Conservation (phyloP, 306 rosid species). For the Fragaria ananassa region DNA sequence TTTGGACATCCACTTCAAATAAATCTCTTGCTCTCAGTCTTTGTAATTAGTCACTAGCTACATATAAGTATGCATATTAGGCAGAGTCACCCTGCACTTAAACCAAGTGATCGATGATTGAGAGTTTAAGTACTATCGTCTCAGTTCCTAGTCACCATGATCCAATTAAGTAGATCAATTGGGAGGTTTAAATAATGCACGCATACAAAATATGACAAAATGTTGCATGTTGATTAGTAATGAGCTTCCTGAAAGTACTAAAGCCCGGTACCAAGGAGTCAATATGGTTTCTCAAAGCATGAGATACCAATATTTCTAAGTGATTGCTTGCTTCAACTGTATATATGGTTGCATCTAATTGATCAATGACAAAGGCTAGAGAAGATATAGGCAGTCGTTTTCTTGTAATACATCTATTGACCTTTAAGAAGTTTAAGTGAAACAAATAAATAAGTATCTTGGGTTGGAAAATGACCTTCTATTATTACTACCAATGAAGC, state of each 20-base stretch:
- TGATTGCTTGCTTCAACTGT: conserved; percentile 6
- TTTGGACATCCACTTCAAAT: conserved; percentile 27
- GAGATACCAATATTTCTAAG: conserved; percentile 20
- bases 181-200: conserved; percentile 23
- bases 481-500: conserved; percentile 14
- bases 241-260: conserved; percentile 18
- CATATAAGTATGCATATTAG: not conserved
- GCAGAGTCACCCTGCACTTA: conserved; percentile 22
- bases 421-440: not conserved
- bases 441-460: not conserved
- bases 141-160: conserved; percentile 43
- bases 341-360: conserved; percentile 32
- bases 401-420: not conserved
- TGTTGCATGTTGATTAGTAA: conserved; percentile 9
- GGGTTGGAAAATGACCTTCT: conserved; percentile 22
- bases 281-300: conserved; percentile 18
- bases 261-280: conserved; percentile 29
- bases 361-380: conserved; percentile 12
- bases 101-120: conserved; percentile 9
- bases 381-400: conserved; percentile 20
- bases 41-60: not conserved
- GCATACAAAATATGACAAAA: conserved; percentile 22
- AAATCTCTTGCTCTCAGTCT: conserved; percentile 1
- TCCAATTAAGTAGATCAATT: conserved; percentile 26
- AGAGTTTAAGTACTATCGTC: conserved; percentile 36